Conservation (phyloP, 73 alveolate genomes). For the Blepharisma japonicum region DNA sequence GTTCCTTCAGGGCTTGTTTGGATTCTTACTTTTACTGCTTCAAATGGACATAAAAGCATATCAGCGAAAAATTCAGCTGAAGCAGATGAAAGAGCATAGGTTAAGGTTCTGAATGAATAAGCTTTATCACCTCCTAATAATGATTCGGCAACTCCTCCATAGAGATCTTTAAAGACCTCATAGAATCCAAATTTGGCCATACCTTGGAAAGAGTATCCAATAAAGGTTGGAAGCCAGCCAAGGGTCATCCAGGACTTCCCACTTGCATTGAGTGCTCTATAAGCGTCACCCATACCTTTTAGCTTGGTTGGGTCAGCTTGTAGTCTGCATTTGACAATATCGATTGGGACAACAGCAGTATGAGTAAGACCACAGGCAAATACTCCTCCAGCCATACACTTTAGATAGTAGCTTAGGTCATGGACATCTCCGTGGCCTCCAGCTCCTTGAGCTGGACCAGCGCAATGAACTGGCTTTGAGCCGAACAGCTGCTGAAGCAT, state of each 20-base stretch:
- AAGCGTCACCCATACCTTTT: constrained; percentile 50
- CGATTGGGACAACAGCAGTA: constrained; percentile 82
- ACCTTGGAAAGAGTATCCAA: constrained; percentile 85
- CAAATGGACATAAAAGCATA: constrained; percentile 77
- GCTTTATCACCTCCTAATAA: constrained; percentile 65
- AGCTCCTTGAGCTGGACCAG: too few species aligned
- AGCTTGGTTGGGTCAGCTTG: constrained; percentile 48
- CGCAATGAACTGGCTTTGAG: too few species aligned
- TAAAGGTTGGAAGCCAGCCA: constrained; percentile 89
- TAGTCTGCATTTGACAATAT: constrained; percentile 84
- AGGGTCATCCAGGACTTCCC: constrained; percentile 82
- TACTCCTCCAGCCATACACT: constrained; percentile 91
- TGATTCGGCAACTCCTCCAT: constrained; percentile 41
- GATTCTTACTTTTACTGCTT: constrained; percentile 85
- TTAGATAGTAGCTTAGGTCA: constrained; percentile 73
- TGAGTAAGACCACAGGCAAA: constrained; percentile 92
- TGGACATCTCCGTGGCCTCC: constrained; percentile 29
- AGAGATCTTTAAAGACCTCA: constrained; percentile 93
- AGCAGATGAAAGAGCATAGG: constrained; percentile 78
- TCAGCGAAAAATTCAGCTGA: constrained; percentile 92
- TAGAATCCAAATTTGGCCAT: constrained; percentile 91
- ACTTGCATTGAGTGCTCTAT: constrained; percentile 38
- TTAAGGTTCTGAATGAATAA: constrained; percentile 70
- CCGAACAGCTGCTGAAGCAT: too few species aligned
- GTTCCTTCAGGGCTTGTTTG: constrained; percentile 67